Conservation (phyloP, 352 stramenopile genomes). For the Phytopythium vexans region DNA sequence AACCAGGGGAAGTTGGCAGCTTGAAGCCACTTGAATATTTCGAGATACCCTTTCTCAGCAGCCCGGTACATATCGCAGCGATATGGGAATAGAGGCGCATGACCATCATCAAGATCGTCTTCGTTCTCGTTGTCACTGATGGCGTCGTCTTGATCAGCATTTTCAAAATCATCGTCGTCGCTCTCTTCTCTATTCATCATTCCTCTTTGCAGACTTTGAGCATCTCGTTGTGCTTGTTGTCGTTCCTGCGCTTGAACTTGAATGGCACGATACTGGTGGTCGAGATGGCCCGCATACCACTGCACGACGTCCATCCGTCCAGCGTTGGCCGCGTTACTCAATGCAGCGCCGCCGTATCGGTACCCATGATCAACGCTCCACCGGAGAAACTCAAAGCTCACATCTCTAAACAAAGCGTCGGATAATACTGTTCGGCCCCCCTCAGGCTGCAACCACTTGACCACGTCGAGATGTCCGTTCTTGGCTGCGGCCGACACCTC, state of each 20-base stretch:
- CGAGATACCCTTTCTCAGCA: not conserved
- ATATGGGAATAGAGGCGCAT: too few relatives aligned
- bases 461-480: too few relatives aligned
- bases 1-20: not conserved
- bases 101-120: too few relatives aligned
- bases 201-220: not conserved
- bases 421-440: too few relatives aligned
- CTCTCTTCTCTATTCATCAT: not conserved
- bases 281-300: not conserved
- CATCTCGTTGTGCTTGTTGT: not conserved
- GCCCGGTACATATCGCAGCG: too few relatives aligned
- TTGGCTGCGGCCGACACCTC: too few relatives aligned
- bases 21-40: not conserved
- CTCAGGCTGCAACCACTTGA: too few relatives aligned
- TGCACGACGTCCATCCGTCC: not conserved
- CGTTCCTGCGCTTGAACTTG: not conserved
- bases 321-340: not conserved
- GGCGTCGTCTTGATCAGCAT: too few relatives aligned
- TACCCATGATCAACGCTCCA: not conserved
- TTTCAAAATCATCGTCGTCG: not conserved
- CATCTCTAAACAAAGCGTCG: too few relatives aligned
- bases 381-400: too few relatives aligned
- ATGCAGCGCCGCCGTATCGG: not conserved
- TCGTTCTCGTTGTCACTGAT: too few relatives aligned
- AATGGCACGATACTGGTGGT: too few relatives aligned